These are phyloP conservation scores for Lycium ferocissimum DNA, from an alignment of 257 asterid genomes.

Conservation along the genomic window DNA sequence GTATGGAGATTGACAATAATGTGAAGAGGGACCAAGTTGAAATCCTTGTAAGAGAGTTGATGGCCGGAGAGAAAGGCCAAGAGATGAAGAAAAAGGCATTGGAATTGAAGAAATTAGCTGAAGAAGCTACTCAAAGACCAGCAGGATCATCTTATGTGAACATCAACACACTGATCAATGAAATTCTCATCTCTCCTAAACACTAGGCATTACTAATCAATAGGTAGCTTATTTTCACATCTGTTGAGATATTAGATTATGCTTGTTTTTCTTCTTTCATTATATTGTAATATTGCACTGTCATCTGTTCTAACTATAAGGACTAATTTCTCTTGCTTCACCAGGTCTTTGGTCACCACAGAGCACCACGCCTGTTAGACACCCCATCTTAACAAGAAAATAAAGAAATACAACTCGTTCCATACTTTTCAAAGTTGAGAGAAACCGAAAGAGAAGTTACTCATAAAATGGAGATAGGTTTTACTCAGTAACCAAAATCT, in stretches of 20 bases:
- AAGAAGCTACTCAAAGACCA: slow-evolving; percentile 17
- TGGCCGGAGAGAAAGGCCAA: slow-evolving; percentile 31
- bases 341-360: too few species aligned
- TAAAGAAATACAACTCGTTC: too few species aligned
- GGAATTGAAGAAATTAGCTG: slow-evolving; percentile 34
- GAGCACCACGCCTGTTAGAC: too few species aligned
- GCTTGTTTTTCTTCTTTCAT: neutral
- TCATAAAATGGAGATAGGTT: too few species aligned
- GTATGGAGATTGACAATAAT: slow-evolving; percentile 33
- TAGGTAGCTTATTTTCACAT: neutral
- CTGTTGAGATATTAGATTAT: neutral
- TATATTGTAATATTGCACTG: neutral
- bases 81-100: slow-evolving; percentile 28
- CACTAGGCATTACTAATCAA: neutral
- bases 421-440: too few species aligned
- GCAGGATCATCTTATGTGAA: slow-evolving; percentile 16
- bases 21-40: slow-evolving; percentile 32
- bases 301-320: too few species aligned
- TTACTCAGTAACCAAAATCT: too few species aligned
- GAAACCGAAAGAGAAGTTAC: too few species aligned
- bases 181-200: slow-evolving; percentile 25
- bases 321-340: too few species aligned
- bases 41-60: slow-evolving; percentile 33
- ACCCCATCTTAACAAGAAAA: too few species aligned
- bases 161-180: slow-evolving; percentile 21